Percentiles rank a stretch among this genome's conserved stretches.
Evolutionary conservation across 805 yeast genomes (phyloP).

Genomic region (Suhomyces xylopsoci): DNA sequence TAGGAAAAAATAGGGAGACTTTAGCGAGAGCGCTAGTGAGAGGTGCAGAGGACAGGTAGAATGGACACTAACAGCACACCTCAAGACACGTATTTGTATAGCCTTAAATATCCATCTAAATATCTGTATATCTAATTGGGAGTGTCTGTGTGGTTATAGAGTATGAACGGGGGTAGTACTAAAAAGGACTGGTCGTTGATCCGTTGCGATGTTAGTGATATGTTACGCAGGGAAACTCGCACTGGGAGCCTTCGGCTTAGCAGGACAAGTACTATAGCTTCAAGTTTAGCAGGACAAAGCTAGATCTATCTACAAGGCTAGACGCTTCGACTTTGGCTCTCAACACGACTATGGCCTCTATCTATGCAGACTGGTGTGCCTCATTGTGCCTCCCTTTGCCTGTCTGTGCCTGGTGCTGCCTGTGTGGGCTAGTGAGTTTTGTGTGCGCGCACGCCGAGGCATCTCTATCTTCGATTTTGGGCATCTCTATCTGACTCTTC

Average conservation of each 20-base stretch:
- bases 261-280: too few species aligned
- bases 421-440: neutral
- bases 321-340: neutral
- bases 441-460: neutral
- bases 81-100: too few species aligned
- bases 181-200: neutral
- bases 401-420: neutral
- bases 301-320: too few species aligned
- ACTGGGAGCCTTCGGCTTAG: too few species aligned
- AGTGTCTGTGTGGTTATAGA: neutral
- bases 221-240: neutral
- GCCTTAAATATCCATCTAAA: too few species aligned
- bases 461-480: neutral
- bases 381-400: neutral
- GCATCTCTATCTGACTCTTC: neutral
- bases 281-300: too few species aligned
- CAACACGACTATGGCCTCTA: neutral
- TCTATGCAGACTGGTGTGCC: neutral
- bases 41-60: too few species aligned
- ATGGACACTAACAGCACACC: too few species aligned
- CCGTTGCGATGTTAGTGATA: neutral
- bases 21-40: neutral
- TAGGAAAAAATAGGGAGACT: neutral
- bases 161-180: neutral
- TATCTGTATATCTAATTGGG: too few species aligned